These are phyloP conservation scores for Camillea tinctor DNA, from an alignment of 2,329 filamentous ascomycete genomes.

Conservation along the genomic window DNA sequence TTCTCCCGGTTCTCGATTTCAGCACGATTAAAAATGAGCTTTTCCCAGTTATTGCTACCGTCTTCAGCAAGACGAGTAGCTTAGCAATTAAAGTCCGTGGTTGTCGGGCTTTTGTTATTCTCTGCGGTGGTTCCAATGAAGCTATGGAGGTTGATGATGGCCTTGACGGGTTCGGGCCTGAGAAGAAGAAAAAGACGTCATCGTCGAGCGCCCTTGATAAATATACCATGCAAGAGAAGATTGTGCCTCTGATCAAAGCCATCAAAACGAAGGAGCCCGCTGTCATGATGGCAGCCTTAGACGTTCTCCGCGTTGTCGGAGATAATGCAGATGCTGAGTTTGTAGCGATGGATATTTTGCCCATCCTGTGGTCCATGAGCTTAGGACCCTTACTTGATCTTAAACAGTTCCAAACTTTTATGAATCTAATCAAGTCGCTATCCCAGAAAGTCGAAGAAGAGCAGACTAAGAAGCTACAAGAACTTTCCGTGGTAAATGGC, in stretches of 20 bases:
- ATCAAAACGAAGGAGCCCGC: slow-evolving; percentile 98
- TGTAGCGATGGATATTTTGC: slow-evolving; percentile 85
- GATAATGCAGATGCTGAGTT: slow-evolving; percentile 83
- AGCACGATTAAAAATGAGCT: slow-evolving; percentile 96
- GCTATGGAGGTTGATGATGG: slow-evolving; percentile 61
- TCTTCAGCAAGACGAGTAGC: slow-evolving; percentile 91
- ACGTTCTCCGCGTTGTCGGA: slow-evolving; percentile 81
- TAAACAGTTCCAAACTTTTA: slow-evolving; percentile 84
- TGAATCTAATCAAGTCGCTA: slow-evolving; percentile 80
- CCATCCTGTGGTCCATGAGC: slow-evolving; percentile 87
- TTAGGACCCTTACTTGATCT: slow-evolving; percentile 86
- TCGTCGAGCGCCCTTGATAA: slow-evolving; percentile 86
- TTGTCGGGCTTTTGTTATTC: slow-evolving; percentile 82
- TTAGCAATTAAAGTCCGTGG: slow-evolving; percentile 93
- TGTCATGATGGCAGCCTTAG: slow-evolving; percentile 91
- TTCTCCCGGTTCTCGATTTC: slow-evolving; percentile 90
- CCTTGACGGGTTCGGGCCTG: slow-evolving; percentile 65
- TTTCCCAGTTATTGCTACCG: slow-evolving; percentile 85
- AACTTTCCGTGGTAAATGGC: slow-evolving; percentile 63
- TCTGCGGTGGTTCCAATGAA: slow-evolving; percentile 74
- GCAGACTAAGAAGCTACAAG: slow-evolving; percentile 83
- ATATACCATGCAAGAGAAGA: slow-evolving; percentile 97
- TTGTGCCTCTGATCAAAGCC: slow-evolving; percentile 82
- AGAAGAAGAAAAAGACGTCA: slow-evolving; percentile 59
- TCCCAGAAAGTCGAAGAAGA: slow-evolving; percentile 83